Percentiles rank a stretch among this genome's conserved stretches.
These are phyloP conservation scores for Letharia lupina DNA, from an alignment of 495 filamentous ascomycete genomes.

Conservation along the genomic window DNA sequence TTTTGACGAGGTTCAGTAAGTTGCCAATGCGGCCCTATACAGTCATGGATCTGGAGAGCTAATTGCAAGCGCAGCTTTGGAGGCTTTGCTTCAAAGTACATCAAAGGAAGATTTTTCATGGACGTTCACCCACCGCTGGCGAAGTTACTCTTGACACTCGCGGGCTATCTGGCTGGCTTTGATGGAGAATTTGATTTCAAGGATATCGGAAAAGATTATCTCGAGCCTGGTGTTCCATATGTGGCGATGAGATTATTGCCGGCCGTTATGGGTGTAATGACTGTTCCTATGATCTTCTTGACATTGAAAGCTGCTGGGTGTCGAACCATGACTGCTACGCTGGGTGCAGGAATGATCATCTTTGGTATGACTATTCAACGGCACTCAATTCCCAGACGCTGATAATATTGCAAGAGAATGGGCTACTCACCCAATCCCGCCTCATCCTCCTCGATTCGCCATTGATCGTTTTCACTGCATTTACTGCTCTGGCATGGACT, in stretches of 20 bases:
- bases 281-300: slow-evolving; percentile 87
- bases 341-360: slow-evolving; percentile 79
- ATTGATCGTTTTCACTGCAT: slow-evolving; percentile 83
- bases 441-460: slow-evolving; percentile 95
- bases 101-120: slow-evolving; percentile 98
- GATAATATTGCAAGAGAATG: slow-evolving; percentile 60
- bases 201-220: slow-evolving; percentile 97
- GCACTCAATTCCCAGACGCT: not conserved
- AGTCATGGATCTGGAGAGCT: slow-evolving; percentile 8
- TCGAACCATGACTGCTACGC: slow-evolving; percentile 67
- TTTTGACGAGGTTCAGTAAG: slow-evolving; percentile 98
- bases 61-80: slow-evolving; percentile 60
- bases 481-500: slow-evolving; percentile 83
- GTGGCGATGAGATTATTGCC: slow-evolving; percentile 95
- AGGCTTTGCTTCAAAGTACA: slow-evolving; percentile 96
- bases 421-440: slow-evolving; percentile 85
- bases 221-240: slow-evolving; percentile 91
- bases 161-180: slow-evolving; percentile 92
- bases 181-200: slow-evolving; percentile 97
- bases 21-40: slow-evolving; percentile 15
- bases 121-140: slow-evolving; percentile 97
- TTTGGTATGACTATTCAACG: slow-evolving; percentile 57
- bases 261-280: slow-evolving; percentile 74
- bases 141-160: slow-evolving; percentile 89
- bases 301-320: slow-evolving; percentile 88